These are phyloP conservation scores for Alternaria arborescens DNA, from an alignment of 2,329 filamentous ascomycete species.

Conservation along the genomic window DNA sequence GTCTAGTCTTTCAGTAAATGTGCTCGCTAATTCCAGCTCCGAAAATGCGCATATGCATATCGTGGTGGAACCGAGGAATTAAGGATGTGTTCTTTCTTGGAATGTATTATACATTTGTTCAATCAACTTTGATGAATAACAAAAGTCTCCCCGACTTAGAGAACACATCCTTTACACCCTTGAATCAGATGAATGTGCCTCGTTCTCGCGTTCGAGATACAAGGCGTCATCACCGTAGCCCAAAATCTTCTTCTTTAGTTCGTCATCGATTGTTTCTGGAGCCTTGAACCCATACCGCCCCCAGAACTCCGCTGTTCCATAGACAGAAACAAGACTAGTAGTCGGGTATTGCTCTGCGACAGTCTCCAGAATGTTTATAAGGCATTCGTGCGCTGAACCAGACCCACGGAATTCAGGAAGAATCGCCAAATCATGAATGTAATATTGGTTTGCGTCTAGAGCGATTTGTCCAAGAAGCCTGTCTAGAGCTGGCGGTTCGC, in stretches of 20 bases:
- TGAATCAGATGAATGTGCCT: background rate
- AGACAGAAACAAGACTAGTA: background rate
- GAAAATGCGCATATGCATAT: too few species aligned
- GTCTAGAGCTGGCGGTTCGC: background rate
- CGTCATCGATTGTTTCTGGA: background rate
- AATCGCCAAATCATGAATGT: conserved; percentile 33
- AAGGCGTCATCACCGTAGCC: background rate
- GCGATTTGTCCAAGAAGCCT: background rate
- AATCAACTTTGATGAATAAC: too few species aligned
- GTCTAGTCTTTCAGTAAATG: too few species aligned
- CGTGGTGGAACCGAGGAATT: too few species aligned
- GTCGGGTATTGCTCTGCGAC: background rate
- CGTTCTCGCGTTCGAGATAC: background rate
- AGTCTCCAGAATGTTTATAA: background rate
- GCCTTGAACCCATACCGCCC: background rate
- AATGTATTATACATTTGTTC: too few species aligned
- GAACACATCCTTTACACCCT: background rate
- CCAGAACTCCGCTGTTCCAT: background rate
- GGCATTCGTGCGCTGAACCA: conserved; percentile 7
- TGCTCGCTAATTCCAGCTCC: too few species aligned
- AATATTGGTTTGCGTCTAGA: conserved; percentile 25
- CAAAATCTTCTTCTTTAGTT: background rate
- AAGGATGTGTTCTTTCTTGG: too few species aligned
- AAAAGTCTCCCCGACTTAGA: too few species aligned
- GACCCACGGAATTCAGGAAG: conserved; percentile 16